Conservation (phyloP, 2,329 filamentous ascomycete species). For the Fusarium haematococcum region DNA sequence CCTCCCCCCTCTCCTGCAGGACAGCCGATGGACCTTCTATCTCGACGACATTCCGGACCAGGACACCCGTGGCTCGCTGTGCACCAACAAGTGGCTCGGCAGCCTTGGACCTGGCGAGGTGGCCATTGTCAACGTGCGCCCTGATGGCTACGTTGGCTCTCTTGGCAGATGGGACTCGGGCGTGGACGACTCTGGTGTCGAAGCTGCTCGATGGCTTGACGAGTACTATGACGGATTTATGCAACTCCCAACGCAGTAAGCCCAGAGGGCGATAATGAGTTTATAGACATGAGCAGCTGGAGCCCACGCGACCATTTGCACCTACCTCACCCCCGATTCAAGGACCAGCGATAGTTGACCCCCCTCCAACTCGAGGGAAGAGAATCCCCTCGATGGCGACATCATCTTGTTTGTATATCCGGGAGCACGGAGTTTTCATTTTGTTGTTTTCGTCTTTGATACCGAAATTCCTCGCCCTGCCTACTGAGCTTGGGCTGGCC, state of each 20-base stretch:
- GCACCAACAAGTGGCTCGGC: constrained; percentile 78
- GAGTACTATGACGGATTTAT: constrained; percentile 67
- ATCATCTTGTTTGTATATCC: constrained; percentile 38
- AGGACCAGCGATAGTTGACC: constrained; percentile 17
- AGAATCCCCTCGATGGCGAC: constrained; percentile 24
- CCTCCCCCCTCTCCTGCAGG: constrained; percentile 70
- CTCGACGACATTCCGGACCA: constrained; percentile 72
- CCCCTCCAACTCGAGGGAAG: constrained; percentile 9
- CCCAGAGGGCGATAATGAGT: constrained; percentile 17
- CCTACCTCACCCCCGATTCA: constrained; percentile 1
- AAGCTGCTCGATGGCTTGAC: constrained; percentile 67
- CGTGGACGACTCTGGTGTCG: constrained; percentile 62
- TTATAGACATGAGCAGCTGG: constrained; percentile 33
- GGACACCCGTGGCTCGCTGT: constrained; percentile 63
- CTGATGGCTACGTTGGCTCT: constrained; percentile 80
- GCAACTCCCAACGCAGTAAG: constrained; percentile 56
- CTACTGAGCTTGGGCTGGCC: constrained; percentile 20
- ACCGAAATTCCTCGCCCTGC: constrained; percentile 20
- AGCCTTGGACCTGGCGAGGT: constrained; percentile 67
- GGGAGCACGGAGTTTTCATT: constrained; percentile 38
- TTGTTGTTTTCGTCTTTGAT: constrained; percentile 24
- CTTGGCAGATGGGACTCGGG: constrained; percentile 66
- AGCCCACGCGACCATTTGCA: constrained; percentile 21
- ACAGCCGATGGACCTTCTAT: constrained; percentile 79
- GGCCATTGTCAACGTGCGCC: constrained; percentile 75